These are phyloP conservation scores for Fonsecaea pedrosoi DNA, from an alignment of 2,329 filamentous ascomycete species.

Conservation along the genomic window DNA sequence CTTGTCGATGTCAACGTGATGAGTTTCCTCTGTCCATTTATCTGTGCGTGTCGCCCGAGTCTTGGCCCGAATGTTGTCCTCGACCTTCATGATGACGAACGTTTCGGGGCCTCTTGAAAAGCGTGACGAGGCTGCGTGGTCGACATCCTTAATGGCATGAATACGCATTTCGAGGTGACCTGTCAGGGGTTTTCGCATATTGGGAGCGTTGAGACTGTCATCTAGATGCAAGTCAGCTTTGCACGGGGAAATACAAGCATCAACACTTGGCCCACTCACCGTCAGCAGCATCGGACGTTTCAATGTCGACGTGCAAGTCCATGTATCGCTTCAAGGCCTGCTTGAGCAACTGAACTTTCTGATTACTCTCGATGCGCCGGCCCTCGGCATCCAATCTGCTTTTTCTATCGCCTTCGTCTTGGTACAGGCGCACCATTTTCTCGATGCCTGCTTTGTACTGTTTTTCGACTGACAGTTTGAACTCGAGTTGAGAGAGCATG, in stretches of 20 bases:
- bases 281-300: conserved; percentile 76
- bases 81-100: conserved; percentile 94
- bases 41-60: conserved; percentile 86
- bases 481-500: conserved; percentile 98
- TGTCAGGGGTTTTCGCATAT: conserved; percentile 92
- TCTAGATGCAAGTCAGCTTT: conserved; percentile 60
- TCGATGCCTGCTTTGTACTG: conserved; percentile 99
- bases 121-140: conserved; percentile 81
- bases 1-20: conserved; percentile 94
- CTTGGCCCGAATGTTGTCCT: conserved; percentile 87
- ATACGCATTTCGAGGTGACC: conserved; percentile 87
- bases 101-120: conserved; percentile 94
- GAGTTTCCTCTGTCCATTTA: conserved; percentile 88
- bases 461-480: conserved; percentile 98
- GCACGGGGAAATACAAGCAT: not conserved
- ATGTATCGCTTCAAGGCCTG: conserved; percentile 97
- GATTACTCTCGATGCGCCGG: conserved; percentile 89
- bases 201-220: conserved; percentile 94
- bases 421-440: conserved; percentile 98
- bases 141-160: conserved; percentile 88
- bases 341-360: conserved; percentile 95
- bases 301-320: conserved; percentile 93
- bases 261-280: conserved; percentile 61
- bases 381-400: conserved; percentile 92
- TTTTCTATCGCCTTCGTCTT: conserved; percentile 96